Evolutionary conservation across 2,329 filamentous ascomycete species (phyloP).

Genomic region (Epichloe scottii): DNA sequence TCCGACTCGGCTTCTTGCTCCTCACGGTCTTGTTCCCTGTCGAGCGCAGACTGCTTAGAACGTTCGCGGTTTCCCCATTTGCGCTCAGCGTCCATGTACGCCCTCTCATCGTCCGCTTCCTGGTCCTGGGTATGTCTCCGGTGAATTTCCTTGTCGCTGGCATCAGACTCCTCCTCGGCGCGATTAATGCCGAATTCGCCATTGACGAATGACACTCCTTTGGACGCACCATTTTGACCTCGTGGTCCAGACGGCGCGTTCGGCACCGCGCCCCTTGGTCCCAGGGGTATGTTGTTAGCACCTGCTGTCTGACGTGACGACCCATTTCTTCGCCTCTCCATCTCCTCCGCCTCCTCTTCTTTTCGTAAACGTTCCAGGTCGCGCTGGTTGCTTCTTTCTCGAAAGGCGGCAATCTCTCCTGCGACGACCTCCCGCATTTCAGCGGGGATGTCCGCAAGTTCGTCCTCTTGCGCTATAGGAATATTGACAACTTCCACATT

Average conservation of each 20-base stretch:
- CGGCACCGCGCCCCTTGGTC: conserved; percentile 35
- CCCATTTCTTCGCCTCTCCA: conserved; percentile 64
- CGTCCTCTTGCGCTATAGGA: conserved; percentile 75
- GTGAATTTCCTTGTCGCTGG: conserved; percentile 77
- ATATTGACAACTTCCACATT: conserved; percentile 83
- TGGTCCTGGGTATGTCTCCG: conserved; percentile 57
- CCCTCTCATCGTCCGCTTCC: conserved; percentile 63
- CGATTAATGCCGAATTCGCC: conserved; percentile 52
- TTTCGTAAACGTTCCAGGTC: conserved; percentile 77
- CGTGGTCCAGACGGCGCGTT: conserved; percentile 60
- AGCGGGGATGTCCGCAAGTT: conserved; percentile 85
- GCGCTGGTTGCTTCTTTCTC: conserved; percentile 77
- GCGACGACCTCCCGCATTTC: conserved; percentile 95
- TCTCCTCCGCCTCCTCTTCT: conserved; percentile 86
- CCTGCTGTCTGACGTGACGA: conserved; percentile 48
- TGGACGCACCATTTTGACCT: conserved; percentile 48
- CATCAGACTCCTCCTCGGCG: conserved; percentile 79
- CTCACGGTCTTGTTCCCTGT: conserved; percentile 73
- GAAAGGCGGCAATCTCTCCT: conserved; percentile 85
- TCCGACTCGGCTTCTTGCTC: conserved; percentile 57
- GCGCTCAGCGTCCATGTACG: conserved; percentile 73
- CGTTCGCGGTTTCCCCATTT: conserved; percentile 86
- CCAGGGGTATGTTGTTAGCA: conserved; percentile 41
- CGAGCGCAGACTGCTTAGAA: conserved; percentile 68
- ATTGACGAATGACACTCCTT: conserved; percentile 66